These are phyloP conservation scores for Sporothrix variecibatus DNA, from an alignment of 2,329 filamentous ascomycete species.

Conservation along the genomic window DNA sequence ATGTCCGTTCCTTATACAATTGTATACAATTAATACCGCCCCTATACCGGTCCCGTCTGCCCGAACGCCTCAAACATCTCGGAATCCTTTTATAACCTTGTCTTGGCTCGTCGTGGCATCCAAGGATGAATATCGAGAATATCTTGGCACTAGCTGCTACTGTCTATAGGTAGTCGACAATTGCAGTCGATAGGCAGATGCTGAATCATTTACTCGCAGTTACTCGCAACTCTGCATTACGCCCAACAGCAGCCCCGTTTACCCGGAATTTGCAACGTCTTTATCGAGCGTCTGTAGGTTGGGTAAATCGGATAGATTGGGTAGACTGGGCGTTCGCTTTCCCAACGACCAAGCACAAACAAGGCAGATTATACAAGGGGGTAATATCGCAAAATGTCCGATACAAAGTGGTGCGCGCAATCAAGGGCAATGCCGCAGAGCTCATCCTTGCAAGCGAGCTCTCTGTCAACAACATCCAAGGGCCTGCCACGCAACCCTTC, in stretches of 20 bases:
- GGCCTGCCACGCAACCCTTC: not conserved
- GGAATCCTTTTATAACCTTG: not conserved
- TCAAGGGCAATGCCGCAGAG: not conserved
- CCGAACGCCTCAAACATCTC: not conserved
- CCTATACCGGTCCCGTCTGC: conserved; percentile 9
- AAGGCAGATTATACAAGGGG: not conserved
- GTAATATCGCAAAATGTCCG: not conserved
- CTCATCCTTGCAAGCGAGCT: not conserved
- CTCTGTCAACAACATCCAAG: not conserved
- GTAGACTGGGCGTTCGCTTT: not conserved
- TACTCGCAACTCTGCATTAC: not conserved
- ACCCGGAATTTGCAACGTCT: conserved; percentile 7
- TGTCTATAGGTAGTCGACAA: not conserved
- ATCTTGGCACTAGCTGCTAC: not conserved
- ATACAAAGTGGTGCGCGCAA: not conserved
- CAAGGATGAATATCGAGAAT: not conserved
- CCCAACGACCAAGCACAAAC: not conserved
- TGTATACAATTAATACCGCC: not conserved
- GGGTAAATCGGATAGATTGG: too few species aligned
- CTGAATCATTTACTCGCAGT: too few species aligned
- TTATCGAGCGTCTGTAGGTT: not conserved
- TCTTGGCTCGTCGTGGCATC: not conserved
- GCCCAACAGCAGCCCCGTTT: not conserved
- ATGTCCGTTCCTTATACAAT: not conserved
- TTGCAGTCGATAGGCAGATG: not conserved